phyloP scores from a whole-genome alignment of 139 green algal species.

The Zygnema cylindricum region DNA sequence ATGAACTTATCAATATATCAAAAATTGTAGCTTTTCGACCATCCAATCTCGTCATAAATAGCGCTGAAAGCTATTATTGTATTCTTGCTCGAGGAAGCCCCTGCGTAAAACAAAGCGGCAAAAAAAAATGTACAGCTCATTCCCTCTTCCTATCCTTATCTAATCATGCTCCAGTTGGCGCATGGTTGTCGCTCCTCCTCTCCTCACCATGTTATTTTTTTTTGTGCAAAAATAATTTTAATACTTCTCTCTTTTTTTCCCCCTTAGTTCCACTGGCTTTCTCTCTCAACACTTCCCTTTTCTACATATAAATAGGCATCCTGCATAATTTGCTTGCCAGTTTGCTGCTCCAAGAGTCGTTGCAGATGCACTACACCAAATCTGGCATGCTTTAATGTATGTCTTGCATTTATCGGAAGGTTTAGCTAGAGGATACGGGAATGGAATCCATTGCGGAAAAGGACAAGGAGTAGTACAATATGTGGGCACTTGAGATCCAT shows the following conservation, averaged over 20 bases:
- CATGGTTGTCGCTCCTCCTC: too few species aligned
- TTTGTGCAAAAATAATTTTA: too few species aligned
- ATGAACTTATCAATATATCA: too few species aligned
- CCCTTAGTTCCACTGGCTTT: background rate
- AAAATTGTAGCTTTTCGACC: too few species aligned
- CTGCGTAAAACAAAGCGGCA: too few species aligned
- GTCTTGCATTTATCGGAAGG: background rate
- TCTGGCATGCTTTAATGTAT: background rate
- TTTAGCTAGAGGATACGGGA: background rate
- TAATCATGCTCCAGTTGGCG: too few species aligned
- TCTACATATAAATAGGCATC: background rate
- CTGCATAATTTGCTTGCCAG: background rate
- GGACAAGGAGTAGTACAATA: background rate
- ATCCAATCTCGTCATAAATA: too few species aligned
- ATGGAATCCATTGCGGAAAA: background rate
- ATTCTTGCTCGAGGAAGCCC: too few species aligned
- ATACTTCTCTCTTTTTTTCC: background rate
- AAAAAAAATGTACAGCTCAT: too few species aligned
- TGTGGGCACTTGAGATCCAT: background rate
- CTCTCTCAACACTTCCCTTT: slow-evolving; percentile 36
- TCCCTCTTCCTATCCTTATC: too few species aligned
- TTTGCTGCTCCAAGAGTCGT: background rate
- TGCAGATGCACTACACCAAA: background rate
- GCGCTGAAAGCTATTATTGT: too few species aligned
- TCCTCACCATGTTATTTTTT: too few species aligned